Base-by-base conservation (phyloP, 192 early-diverging fungal species). In the Coemansia sp. region DNA sequence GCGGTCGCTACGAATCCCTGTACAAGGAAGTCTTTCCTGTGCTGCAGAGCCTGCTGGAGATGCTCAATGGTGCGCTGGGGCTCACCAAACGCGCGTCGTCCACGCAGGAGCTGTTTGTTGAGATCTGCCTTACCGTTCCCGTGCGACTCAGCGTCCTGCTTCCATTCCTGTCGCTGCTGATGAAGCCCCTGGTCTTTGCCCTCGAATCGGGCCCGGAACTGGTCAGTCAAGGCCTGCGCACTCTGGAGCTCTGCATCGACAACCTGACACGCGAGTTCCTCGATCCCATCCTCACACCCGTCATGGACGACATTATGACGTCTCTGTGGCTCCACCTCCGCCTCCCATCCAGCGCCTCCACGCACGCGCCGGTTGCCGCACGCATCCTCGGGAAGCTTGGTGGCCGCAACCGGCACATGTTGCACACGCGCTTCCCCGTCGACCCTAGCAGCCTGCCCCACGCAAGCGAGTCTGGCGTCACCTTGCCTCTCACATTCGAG, bases 371-470 rank as follows among this genome's bases (percentile, higher is more conserved):
- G 48, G 83, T 86, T 3, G 88, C 95, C 3, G 83, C 91, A 50
- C 77, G 91, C 12, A 98, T 99, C 39, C 72, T 99, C 1, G 97
- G 97, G 7, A 98, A 98, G 61, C 81, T 99, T 22, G 97, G 97
- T n/a, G 97, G 97, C 2, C 74, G 93, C 19, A 99, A 99, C 65
- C 80, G 95, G 34, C 74, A 89, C 25, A 82, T 92, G 77, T 67
- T 98, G 16, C 80, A 65, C 17, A 65, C 65, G 4, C 50, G 66
- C 30, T 64, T 62, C 51, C 66, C 63, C 17, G 30, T 37, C 7
- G 38, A 54, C 5, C 3, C 30, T 9, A 26, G 16, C 34, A 44
- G 39, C 17, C 34, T 36, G 8, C 30, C 34, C 5, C 28, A 23
- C 20, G 12, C 30, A 2, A 23, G 12, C 19, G 51, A 40, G 0